phyloP scores from a whole-genome alignment of 495 filamentous ascomycete species.

The Filosporella fistucella region DNA sequence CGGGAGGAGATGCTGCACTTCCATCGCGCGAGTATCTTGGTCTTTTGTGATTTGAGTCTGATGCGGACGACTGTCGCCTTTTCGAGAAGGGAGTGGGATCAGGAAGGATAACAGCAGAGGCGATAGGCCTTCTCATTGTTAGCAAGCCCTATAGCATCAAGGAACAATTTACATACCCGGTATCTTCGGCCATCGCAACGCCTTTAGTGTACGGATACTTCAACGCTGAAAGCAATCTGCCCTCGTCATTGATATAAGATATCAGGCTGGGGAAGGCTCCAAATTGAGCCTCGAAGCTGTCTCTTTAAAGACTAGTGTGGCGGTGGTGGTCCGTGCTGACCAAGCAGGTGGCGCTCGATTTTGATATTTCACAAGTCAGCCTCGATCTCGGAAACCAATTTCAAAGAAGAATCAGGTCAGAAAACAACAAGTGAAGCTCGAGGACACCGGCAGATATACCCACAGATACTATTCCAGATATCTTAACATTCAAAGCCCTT shows the following conservation, averaged over 20 bases:
- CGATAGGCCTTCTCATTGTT: constrained; percentile 39
- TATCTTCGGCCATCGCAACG: constrained; percentile 25
- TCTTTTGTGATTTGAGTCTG: constrained; percentile 53
- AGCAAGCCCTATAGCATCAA: neutral
- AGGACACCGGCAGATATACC: constrained; percentile 3
- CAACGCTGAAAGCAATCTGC: neutral
- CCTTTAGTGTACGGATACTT: constrained; percentile 2
- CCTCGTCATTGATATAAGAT: too few relatives aligned
- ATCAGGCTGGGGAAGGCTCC: too few relatives aligned
- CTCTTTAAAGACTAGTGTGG: too few relatives aligned
- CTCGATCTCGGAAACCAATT: too few relatives aligned
- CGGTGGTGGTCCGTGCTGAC: too few relatives aligned
- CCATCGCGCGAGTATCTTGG: constrained; percentile 35
- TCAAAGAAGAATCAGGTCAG: too few relatives aligned
- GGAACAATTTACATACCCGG: constrained; percentile 23
- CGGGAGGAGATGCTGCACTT: constrained; percentile 15
- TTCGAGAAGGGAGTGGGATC: constrained; percentile 40
- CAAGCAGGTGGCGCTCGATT: too few relatives aligned
- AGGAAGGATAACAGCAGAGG: constrained; percentile 63
- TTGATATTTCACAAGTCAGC: too few relatives aligned
- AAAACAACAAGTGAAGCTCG: too few relatives aligned
- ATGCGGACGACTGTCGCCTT: constrained; percentile 51
- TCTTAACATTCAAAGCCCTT: constrained; percentile 2
- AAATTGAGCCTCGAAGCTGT: too few relatives aligned
- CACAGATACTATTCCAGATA: neutral